These are phyloP conservation scores for Phytophthora ramorum DNA, from an alignment of 352 stramenopile genomes.

Conservation along the genomic window DNA sequence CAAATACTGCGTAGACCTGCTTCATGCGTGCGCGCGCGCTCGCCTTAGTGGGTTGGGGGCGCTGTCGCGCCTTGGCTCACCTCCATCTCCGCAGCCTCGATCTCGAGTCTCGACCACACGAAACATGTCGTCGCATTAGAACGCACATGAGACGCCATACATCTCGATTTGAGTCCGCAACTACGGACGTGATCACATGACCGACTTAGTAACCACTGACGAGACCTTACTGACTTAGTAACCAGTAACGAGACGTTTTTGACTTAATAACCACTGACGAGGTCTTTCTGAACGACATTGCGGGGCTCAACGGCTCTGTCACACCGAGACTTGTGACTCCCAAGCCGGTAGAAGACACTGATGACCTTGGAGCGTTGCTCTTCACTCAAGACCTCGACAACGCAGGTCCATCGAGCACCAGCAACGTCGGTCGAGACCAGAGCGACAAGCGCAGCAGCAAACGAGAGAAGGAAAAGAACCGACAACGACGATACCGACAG, in stretches of 20 bases:
- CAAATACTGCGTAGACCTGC: too few relatives aligned
- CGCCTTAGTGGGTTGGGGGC: too few relatives aligned
- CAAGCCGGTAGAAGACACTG: not conserved
- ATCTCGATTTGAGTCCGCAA: too few relatives aligned
- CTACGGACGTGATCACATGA: not conserved
- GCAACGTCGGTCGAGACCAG: not conserved
- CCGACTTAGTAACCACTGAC: slow-evolving; percentile 10
- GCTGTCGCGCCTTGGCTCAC: too few relatives aligned
- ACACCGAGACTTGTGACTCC: slow-evolving; percentile 3
- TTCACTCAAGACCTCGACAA: not conserved
- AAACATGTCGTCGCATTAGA: too few relatives aligned
- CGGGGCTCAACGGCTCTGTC: not conserved
- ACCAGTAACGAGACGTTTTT: too few relatives aligned
- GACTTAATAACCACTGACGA: slow-evolving; percentile 9
- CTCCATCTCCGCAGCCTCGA: too few relatives aligned
- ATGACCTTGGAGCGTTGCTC: not conserved
- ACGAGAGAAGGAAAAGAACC: slow-evolving; percentile 23
- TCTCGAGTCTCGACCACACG: too few relatives aligned
- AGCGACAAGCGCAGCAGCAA: not conserved
- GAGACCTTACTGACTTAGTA: too few relatives aligned
- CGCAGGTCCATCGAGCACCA: not conserved
- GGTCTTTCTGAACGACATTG: slow-evolving; percentile 13
- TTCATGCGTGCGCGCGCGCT: too few relatives aligned
- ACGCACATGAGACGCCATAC: too few relatives aligned
- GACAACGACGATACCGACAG: slow-evolving; percentile 28